A percentile compares a stretch with the other conserved stretches of the same genome.
Conservation (phyloP, 1,284 basidiomycete species). For the Ceratobasidium sp. region DNA sequence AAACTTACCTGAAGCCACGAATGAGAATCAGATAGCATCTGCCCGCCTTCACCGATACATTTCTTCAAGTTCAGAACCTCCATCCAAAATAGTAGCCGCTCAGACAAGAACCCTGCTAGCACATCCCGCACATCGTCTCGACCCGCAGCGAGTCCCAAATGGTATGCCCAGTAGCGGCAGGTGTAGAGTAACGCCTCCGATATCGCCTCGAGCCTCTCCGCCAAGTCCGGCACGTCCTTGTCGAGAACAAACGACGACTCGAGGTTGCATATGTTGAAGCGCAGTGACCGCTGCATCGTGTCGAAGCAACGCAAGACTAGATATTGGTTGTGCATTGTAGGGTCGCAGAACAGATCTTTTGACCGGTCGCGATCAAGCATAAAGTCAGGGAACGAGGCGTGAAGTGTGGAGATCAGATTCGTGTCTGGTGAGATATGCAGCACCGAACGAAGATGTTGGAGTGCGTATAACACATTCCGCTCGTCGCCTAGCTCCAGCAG, state of each 20-base stretch:
- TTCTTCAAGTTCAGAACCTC: slow-evolving; percentile 5
- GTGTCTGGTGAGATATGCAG: background rate
- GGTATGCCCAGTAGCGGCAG: slow-evolving; percentile 1
- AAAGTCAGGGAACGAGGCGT: slow-evolving; percentile 15
- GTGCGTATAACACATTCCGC: background rate
- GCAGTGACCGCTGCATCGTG: background rate
- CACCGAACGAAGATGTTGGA: background rate
- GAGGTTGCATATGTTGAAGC: slow-evolving; percentile 14
- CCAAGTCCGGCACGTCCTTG: background rate
- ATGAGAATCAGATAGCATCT: background rate
- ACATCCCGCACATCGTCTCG: background rate
- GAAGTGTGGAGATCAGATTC: slow-evolving; percentile 5
- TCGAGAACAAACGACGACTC: slow-evolving; percentile 1
- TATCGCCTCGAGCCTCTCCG: background rate
- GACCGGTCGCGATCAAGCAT: background rate
- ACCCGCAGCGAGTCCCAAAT: background rate
- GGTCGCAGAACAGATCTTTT: background rate
- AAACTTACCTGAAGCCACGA: background rate
- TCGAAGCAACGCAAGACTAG: background rate
- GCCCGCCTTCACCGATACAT: too few relatives aligned
- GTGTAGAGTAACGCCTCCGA: background rate
- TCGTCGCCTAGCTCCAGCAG: background rate
- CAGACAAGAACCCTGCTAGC: background rate
- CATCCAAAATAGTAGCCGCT: slow-evolving; percentile 9
- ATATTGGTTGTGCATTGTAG: background rate